Evolutionary conservation across 352 stramenopile species (phyloP).

Genomic region (Pythium folliculosum): DNA sequence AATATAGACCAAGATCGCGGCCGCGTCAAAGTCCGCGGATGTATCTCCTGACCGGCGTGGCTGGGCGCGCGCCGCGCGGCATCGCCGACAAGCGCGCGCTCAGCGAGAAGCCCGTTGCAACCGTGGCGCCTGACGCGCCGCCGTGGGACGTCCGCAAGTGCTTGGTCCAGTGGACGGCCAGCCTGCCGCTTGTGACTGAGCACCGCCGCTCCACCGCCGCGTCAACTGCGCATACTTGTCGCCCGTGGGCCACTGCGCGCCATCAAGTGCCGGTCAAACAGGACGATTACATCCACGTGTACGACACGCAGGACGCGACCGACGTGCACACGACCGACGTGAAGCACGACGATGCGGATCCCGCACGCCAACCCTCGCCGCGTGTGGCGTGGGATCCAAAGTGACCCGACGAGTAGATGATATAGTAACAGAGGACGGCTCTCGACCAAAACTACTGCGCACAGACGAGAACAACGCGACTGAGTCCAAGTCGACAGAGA

Average conservation of each 20-base stretch:
- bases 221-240: slow-evolving; percentile 90
- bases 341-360: slow-evolving; percentile 43
- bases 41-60: neutral
- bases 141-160: slow-evolving; percentile 74
- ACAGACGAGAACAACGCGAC: too few species aligned
- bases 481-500: too few species aligned
- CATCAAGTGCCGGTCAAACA: slow-evolving; percentile 81
- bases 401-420: slow-evolving; percentile 65
- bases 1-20: slow-evolving; percentile 58
- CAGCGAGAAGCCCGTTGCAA: slow-evolving; percentile 22
- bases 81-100: slow-evolving; percentile 36
- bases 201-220: slow-evolving; percentile 73
- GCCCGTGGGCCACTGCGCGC: slow-evolving; percentile 50
- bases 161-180: slow-evolving; percentile 31
- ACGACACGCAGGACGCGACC: slow-evolving; percentile 46
- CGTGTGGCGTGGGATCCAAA: slow-evolving; percentile 83
- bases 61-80: slow-evolving; percentile 1
- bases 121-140: slow-evolving; percentile 63
- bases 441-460: too few species aligned
- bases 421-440: too few species aligned
- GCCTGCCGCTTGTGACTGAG: slow-evolving; percentile 46
- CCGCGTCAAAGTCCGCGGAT: slow-evolving; percentile 10
- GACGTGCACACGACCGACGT: slow-evolving; percentile 33
- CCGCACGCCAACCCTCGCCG: slow-evolving; percentile 89
- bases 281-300: slow-evolving; percentile 82